Evolutionary conservation across 805 yeast species (phyloP).

Genomic region (Clavispora phyllophila): DNA sequence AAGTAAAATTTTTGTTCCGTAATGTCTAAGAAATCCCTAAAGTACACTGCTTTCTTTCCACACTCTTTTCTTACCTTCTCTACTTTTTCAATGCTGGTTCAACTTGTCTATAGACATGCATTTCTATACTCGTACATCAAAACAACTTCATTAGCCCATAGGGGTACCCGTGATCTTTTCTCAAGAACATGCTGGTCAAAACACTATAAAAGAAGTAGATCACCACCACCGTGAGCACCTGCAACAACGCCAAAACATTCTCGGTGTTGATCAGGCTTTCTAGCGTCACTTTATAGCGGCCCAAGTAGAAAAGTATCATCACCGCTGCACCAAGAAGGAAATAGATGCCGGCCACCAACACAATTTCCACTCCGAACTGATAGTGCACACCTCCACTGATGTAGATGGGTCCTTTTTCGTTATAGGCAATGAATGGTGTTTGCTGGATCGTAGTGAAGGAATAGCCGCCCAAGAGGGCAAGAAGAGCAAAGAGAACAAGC

Average conservation of each 20-base stretch:
- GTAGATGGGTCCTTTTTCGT: slow-evolving; percentile 47
- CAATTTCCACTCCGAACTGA: slow-evolving; percentile 68
- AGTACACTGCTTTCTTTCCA: no score
- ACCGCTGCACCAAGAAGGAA: slow-evolving; percentile 38
- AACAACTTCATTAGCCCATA: slow-evolving; percentile 31
- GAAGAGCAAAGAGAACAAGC: slow-evolving; percentile 33
- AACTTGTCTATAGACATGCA: no score
- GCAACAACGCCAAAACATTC: slow-evolving; percentile 11
- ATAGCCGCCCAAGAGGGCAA: slow-evolving; percentile 54
- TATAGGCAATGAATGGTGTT: slow-evolving; percentile 57
- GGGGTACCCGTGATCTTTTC: slow-evolving; percentile 48
- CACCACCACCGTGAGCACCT: slow-evolving; percentile 19
- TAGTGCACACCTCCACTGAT: slow-evolving; percentile 61
- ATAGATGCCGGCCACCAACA: slow-evolving; percentile 50
- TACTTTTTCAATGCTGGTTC: no score
- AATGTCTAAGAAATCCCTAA: no score
- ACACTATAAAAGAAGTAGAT: slow-evolving; percentile 38
- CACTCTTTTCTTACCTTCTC: no score
- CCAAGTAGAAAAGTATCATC: slow-evolving; percentile 37
- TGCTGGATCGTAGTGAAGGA: slow-evolving; percentile 57
- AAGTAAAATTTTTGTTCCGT: no score
- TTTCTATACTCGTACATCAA: no score
- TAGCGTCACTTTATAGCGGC: slow-evolving; percentile 22
- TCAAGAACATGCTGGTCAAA: slow-evolving; percentile 39
- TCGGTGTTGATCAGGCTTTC: slow-evolving; percentile 17